phyloP scores from a whole-genome alignment of 140 eudicot genomes.

The Erigeron philadelphicus region DNA sequence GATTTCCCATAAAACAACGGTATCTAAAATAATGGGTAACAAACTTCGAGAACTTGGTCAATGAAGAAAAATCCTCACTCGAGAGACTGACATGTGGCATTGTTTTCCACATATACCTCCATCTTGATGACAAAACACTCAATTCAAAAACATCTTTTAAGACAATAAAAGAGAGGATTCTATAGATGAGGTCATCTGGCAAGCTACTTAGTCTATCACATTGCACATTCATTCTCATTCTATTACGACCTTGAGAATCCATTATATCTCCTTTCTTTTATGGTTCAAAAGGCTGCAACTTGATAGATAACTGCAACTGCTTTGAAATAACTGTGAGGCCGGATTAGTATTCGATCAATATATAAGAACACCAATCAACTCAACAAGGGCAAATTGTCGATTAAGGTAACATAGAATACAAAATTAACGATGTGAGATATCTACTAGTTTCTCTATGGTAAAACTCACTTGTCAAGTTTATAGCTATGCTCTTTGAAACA shows the following conservation, averaged over 20 bases:
- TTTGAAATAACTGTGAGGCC: too few relatives aligned
- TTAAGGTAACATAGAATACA: too few relatives aligned
- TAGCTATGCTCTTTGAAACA: too few relatives aligned
- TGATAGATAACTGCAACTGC: background rate
- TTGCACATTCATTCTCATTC: background rate
- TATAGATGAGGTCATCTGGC: conserved; percentile 29
- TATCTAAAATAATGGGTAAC: conserved; percentile 13
- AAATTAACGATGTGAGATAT: too few relatives aligned
- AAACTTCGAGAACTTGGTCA: conserved; percentile 16
- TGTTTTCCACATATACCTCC: conserved; percentile 25
- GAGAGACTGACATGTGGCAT: conserved; percentile 17
- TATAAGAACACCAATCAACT: too few relatives aligned
- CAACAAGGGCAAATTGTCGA: too few relatives aligned
- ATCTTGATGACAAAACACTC: conserved; percentile 30
- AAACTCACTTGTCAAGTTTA: too few relatives aligned
- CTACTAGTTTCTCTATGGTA: too few relatives aligned
- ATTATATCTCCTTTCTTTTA: background rate
- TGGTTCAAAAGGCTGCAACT: conserved; percentile 13
- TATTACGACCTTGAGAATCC: background rate
- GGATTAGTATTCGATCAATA: too few relatives aligned
- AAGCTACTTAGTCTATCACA: conserved; percentile 26
- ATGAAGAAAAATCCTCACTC: background rate
- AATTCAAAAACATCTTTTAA: conserved; percentile 13
- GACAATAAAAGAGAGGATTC: conserved; percentile 25
- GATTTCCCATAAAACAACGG: background rate